A percentile compares a stretch with the other conserved stretches of the same genome.
phyloP scores from a whole-genome alignment of 2,329 filamentous ascomycete species.

The Chlorencoelia australis region DNA sequence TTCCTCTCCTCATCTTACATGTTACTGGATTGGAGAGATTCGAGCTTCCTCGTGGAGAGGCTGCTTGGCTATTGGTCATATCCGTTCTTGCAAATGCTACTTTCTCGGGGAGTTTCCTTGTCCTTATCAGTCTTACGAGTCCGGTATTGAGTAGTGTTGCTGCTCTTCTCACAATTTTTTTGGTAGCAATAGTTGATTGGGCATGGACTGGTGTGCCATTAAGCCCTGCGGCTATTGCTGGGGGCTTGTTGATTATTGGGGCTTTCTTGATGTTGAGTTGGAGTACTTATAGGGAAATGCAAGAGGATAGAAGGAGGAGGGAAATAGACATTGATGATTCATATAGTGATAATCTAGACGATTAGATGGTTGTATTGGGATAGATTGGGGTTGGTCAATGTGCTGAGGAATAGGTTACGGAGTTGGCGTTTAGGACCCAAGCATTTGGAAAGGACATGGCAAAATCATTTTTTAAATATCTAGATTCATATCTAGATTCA shows the following conservation, averaged over 20 bases:
- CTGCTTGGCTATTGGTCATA: constrained; percentile 69
- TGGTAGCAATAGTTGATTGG: constrained; percentile 90
- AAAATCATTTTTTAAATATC: neutral
- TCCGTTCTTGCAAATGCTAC: constrained; percentile 80
- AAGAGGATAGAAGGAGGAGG: constrained; percentile 63
- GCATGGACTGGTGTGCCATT: constrained; percentile 68
- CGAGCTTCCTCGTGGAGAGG: constrained; percentile 66
- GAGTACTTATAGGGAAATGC: constrained; percentile 90
- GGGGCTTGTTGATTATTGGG: constrained; percentile 77
- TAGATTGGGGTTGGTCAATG: neutral
- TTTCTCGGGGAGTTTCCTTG: constrained; percentile 87
- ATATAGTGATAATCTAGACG: constrained; percentile 34
- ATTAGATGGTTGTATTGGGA: constrained; percentile 9
- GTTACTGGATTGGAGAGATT: constrained; percentile 70
- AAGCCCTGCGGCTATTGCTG: constrained; percentile 63
- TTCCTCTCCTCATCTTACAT: constrained; percentile 80
- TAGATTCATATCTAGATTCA: neutral
- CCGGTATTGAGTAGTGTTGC: constrained; percentile 90
- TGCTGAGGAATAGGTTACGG: neutral
- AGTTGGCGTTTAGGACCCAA: neutral
- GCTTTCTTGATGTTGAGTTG: constrained; percentile 83
- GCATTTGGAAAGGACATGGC: neutral
- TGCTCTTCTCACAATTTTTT: constrained; percentile 89
- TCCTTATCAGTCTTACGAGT: constrained; percentile 84
- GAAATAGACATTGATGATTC: constrained; percentile 33